phyloP scores from a whole-genome alignment of 768 basidiomycete species.

The Mycena albidolilacea region DNA sequence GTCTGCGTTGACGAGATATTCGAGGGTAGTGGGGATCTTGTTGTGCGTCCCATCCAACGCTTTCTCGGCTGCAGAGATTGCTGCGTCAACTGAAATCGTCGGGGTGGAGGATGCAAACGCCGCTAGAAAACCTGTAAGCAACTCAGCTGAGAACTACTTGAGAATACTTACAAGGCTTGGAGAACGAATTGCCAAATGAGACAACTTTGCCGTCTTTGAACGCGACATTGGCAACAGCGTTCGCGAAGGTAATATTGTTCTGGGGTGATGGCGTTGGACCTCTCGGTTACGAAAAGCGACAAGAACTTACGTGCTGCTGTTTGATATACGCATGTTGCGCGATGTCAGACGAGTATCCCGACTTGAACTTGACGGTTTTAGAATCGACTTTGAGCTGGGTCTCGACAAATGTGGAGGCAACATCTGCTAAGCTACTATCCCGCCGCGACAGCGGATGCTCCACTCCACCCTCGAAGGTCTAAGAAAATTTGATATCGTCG shows the following conservation, averaged over 20 bases:
- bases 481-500: background rate
- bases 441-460: constrained; percentile 18
- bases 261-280: constrained; percentile 12
- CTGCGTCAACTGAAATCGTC: constrained; percentile 43
- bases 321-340: constrained; percentile 18
- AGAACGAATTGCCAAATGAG: constrained; percentile 51
- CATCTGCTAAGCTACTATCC: constrained; percentile 11
- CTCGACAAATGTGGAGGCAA: constrained; percentile 25
- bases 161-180: constrained; percentile 43
- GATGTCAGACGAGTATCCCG: constrained; percentile 12
- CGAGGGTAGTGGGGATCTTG: constrained; percentile 46
- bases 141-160: too few species aligned
- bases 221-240: constrained; percentile 53
- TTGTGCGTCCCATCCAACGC: constrained; percentile 48
- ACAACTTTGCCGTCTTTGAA: constrained; percentile 42
- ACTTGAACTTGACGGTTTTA: constrained; percentile 22
- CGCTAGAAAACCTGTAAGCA: too few species aligned
- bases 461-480: constrained; percentile 16
- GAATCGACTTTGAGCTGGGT: constrained; percentile 19
- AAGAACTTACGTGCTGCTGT: constrained; percentile 19
- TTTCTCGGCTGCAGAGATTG: constrained; percentile 47
- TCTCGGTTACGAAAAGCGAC: too few species aligned
- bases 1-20: constrained; percentile 50
- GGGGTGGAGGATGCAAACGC: constrained; percentile 43
- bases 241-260: constrained; percentile 52